Percentiles rank a stretch among this genome's conserved stretches.
Evolutionary conservation across 2,329 filamentous ascomycete genomes (phyloP).

Genomic region (Chrysosporium keratinophilum): DNA sequence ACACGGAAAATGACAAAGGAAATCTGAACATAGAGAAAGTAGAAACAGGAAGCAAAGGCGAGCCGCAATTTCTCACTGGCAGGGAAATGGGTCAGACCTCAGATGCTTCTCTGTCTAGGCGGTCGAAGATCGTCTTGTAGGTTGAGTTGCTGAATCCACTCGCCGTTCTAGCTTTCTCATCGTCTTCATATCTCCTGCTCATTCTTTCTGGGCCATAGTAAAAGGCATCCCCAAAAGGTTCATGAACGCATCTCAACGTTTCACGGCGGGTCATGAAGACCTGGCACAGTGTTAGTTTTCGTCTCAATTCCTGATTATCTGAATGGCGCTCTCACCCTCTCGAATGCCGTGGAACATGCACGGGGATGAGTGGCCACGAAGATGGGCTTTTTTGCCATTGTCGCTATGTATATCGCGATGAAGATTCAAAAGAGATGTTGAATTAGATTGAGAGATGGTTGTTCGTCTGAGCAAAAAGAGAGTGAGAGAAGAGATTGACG

Average conservation of each 20-base stretch:
- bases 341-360: conserved; percentile 93
- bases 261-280: conserved; percentile 94
- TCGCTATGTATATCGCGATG: conserved; percentile 17
- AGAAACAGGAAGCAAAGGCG: conserved; percentile 15
- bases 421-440: neutral
- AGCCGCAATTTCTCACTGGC: conserved; percentile 17
- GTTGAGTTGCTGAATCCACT: conserved; percentile 39
- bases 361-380: conserved; percentile 91
- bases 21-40: conserved; percentile 17
- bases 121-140: conserved; percentile 58
- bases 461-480: neutral
- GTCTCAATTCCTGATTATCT: conserved; percentile 3
- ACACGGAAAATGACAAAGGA: neutral
- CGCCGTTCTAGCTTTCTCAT: conserved; percentile 42
- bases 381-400: conserved; percentile 69
- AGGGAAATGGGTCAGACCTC: conserved; percentile 51
- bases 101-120: conserved; percentile 59
- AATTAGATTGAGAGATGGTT: neutral
- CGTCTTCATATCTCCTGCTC: conserved; percentile 64
- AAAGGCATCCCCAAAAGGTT: conserved; percentile 93
- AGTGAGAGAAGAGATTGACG: neutral
- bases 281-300: conserved; percentile 35
- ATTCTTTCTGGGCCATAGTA: conserved; percentile 91
- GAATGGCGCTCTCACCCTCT: conserved; percentile 54
- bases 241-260: conserved; percentile 72